These are phyloP conservation scores for Penicillium polonicum DNA, from an alignment of 2,329 filamentous ascomycete genomes.

Conservation along the genomic window DNA sequence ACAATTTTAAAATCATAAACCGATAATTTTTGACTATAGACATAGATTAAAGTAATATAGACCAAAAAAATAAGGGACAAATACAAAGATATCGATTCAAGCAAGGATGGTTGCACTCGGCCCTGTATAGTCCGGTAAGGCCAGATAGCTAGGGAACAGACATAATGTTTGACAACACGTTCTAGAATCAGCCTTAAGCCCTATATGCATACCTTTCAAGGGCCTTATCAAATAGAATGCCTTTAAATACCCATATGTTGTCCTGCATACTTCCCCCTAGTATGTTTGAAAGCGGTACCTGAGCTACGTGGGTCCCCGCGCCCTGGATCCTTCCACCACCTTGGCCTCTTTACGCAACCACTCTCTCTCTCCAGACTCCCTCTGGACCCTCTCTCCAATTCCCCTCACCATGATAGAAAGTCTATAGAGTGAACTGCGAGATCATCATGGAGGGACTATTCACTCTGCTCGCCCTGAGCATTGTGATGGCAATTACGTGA, in stretches of 20 bases:
- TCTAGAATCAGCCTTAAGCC: neutral
- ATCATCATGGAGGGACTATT: constrained; percentile 60
- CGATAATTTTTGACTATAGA: neutral
- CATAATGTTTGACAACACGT: neutral
- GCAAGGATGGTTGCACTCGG: neutral
- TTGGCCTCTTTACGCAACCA: constrained; percentile 12
- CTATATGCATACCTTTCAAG: neutral
- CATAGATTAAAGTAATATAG: neutral
- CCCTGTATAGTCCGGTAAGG: neutral
- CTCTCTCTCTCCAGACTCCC: neutral
- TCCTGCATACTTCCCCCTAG: constrained; percentile 2
- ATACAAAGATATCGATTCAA: neutral
- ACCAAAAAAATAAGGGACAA: neutral
- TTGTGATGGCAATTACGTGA: constrained; percentile 65
- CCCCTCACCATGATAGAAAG: constrained; percentile 27
- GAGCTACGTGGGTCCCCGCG: constrained; percentile 18
- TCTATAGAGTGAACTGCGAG: constrained; percentile 34
- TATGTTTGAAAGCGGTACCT: constrained; percentile 24
- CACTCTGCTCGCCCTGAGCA: constrained; percentile 63
- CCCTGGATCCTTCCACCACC: constrained; percentile 7
- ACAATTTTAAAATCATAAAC: neutral
- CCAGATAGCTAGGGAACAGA: neutral
- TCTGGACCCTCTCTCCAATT: neutral
- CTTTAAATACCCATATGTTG: neutral
- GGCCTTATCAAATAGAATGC: neutral